A percentile compares a stretch with the other conserved stretches of the same genome.
phyloP scores from a whole-genome alignment of 1,139 yeast species.

The Yamadazyma conglobata region DNA sequence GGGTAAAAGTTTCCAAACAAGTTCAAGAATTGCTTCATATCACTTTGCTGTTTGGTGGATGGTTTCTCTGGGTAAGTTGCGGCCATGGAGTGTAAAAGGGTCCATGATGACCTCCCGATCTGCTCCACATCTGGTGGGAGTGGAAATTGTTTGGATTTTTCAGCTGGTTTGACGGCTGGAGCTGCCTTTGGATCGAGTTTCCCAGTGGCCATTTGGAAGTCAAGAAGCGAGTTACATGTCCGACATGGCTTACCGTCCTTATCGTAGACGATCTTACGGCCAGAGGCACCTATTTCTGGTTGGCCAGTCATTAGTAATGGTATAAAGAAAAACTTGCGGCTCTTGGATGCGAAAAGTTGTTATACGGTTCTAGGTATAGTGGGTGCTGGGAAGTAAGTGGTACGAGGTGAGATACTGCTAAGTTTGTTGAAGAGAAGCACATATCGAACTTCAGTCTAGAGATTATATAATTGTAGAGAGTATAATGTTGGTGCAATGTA shows the following conservation, averaged over 20 bases:
- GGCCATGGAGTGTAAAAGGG: slow-evolving; percentile 83
- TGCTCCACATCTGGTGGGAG: slow-evolving; percentile 87
- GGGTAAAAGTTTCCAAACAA: slow-evolving; percentile 85
- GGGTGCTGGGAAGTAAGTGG: too few species aligned
- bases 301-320: slow-evolving; percentile 11
- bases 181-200: slow-evolving; percentile 13
- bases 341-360: slow-evolving; percentile 3
- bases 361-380: not conserved
- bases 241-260: slow-evolving; percentile 93
- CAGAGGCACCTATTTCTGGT: slow-evolving; percentile 54
- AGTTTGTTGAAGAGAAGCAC: too few species aligned
- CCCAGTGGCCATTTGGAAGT: slow-evolving; percentile 63
- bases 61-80: slow-evolving; percentile 84
- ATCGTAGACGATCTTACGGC: slow-evolving; percentile 72
- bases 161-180: slow-evolving; percentile 10
- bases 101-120: slow-evolving; percentile 90
- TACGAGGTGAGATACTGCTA: too few species aligned
- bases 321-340: too few species aligned
- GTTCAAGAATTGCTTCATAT: slow-evolving; percentile 65
- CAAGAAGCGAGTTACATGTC: slow-evolving; percentile 73
- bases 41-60: slow-evolving; percentile 55
- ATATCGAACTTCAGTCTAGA: too few species aligned
- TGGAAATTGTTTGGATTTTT: slow-evolving; percentile 26
- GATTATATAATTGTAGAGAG: too few species aligned
- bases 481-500: too few species aligned